phyloP scores from a whole-genome alignment of 768 basidiomycete species.

The Tremella yokohamensis region DNA sequence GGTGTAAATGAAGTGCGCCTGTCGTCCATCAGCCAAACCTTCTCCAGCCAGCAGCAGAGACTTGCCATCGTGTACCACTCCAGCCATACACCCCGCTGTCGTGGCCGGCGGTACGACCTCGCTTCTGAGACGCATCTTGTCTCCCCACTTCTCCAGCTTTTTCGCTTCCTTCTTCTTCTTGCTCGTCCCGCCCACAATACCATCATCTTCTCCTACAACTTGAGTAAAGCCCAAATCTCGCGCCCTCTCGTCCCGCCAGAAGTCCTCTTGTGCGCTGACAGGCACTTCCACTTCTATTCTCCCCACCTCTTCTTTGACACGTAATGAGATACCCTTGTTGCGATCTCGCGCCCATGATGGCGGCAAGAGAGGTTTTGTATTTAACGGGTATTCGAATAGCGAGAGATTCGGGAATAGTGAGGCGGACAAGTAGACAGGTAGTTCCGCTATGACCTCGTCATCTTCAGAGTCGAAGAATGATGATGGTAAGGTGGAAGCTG shows the following conservation, averaged over 20 bases:
- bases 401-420: conserved; percentile 38
- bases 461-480: conserved; percentile 24
- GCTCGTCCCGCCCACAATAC: conserved; percentile 30
- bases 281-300: conserved; percentile 51
- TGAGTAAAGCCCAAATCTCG: conserved; percentile 42
- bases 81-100: conserved; percentile 45
- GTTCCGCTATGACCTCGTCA: conserved; percentile 38
- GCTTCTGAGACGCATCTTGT: conserved; percentile 45
- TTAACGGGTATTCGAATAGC: conserved; percentile 51
- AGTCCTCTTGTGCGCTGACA: conserved; percentile 39
- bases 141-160: conserved; percentile 44
- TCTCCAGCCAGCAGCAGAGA: not conserved
- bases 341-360: conserved; percentile 38
- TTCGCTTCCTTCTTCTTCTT: conserved; percentile 37
- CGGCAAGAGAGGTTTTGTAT: conserved; percentile 27
- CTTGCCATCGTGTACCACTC: conserved; percentile 48
- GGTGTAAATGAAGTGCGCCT: conserved; percentile 52
- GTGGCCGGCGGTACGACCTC: conserved; percentile 49
- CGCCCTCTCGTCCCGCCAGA: conserved; percentile 50
- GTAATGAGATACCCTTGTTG: conserved; percentile 39
- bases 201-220: conserved; percentile 26
- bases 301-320: conserved; percentile 44
- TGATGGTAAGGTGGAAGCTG: conserved; percentile 18
- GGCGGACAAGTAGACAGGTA: conserved; percentile 50
- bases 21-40: not conserved